phyloP scores from a whole-genome alignment of 352 stramenopile species.

The Phytophthora crassamura region DNA sequence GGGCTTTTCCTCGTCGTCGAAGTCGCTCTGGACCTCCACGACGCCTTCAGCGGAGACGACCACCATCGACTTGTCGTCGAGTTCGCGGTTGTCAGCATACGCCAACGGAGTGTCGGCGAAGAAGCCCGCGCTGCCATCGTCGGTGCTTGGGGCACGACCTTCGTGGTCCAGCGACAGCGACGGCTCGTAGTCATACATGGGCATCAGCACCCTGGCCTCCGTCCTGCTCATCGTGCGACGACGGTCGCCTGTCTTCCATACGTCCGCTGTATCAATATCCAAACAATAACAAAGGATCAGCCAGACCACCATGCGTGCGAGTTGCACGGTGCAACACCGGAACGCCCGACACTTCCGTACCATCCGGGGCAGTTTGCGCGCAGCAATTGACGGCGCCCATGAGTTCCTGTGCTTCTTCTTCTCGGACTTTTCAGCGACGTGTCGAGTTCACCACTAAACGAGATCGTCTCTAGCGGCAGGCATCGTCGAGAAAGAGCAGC shows the following conservation, averaged over 20 bases:
- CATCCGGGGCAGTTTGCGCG: slow-evolving; percentile 38
- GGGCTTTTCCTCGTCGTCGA: slow-evolving; percentile 11
- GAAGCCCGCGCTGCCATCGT: slow-evolving; percentile 17
- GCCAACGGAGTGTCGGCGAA: slow-evolving; percentile 31
- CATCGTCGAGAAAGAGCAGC: slow-evolving; percentile 41
- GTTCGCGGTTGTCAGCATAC: neutral
- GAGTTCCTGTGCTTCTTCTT: slow-evolving; percentile 9
- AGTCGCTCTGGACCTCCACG: slow-evolving; percentile 24
- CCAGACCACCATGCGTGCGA: neutral
- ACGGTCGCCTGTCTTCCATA: slow-evolving; percentile 35
- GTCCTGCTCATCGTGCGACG: slow-evolving; percentile 23
- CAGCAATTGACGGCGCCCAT: slow-evolving; percentile 50
- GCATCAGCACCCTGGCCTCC: slow-evolving; percentile 41
- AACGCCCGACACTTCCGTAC: slow-evolving; percentile 14
- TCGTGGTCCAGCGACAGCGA: slow-evolving; percentile 45
- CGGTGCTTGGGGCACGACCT: slow-evolving; percentile 24
- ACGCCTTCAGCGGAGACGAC: slow-evolving; percentile 29
- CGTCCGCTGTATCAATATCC: slow-evolving; percentile 19
- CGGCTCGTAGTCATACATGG: slow-evolving; percentile 47
- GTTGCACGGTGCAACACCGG: slow-evolving; percentile 17
- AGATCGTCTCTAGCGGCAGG: neutral
- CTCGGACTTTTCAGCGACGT: slow-evolving; percentile 19
- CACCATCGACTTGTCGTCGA: slow-evolving; percentile 32
- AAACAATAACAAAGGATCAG: neutral
- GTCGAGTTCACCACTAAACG: slow-evolving; percentile 28